Evolutionary conservation across 2,329 filamentous ascomycete genomes (phyloP).

Genomic region (Mycocentrospora acerina): DNA sequence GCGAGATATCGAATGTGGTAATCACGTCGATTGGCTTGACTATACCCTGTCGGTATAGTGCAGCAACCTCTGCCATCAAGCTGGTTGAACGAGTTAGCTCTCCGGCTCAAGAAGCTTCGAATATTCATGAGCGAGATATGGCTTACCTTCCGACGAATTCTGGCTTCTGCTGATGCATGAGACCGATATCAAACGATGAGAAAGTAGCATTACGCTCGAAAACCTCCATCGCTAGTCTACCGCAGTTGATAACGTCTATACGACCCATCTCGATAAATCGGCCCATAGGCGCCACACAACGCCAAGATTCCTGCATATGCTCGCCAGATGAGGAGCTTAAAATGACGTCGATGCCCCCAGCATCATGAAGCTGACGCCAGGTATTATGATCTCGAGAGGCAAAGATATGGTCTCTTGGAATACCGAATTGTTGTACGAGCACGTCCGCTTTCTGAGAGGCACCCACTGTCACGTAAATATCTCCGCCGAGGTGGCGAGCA

Average conservation of each 20-base stretch:
- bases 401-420: neutral
- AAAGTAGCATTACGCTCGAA: conserved; percentile 22
- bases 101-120: too few relatives aligned
- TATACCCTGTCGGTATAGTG: too few relatives aligned
- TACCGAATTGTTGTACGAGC: too few relatives aligned
- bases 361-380: too few relatives aligned
- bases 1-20: conserved; percentile 5
- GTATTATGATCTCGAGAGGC: neutral
- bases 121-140: too few relatives aligned
- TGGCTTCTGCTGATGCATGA: too few relatives aligned
- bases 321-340: conserved; percentile 24
- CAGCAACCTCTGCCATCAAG: conserved; percentile 5
- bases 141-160: too few relatives aligned
- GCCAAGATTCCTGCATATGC: conserved; percentile 15
- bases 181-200: conserved; percentile 20
- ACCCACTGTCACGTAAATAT: too few relatives aligned
- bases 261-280: conserved; percentile 25
- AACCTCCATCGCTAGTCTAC: conserved; percentile 13
- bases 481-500: too few relatives aligned
- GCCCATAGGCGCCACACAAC: conserved; percentile 39
- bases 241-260: conserved; percentile 12
- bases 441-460: too few relatives aligned
- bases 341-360: conserved; percentile 38
- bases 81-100: too few relatives aligned
- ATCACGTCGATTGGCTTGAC: conserved; percentile 4